Percentiles rank a stretch among this genome's conserved stretches.
Conservation (phyloP, 306 rosid species). For the Mimosa bimucronata region DNA sequence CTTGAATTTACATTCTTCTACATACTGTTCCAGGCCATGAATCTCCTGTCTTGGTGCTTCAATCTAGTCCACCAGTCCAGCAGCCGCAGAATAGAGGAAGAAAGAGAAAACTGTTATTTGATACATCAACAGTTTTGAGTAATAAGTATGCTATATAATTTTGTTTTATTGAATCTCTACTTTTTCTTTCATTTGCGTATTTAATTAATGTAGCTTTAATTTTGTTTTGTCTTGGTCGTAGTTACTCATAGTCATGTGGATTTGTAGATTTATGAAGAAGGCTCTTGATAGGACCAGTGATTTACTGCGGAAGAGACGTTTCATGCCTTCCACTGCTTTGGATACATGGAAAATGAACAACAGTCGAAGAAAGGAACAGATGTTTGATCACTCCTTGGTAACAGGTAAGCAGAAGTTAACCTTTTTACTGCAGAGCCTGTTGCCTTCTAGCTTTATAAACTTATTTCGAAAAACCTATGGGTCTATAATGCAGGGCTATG, state of each 20-base stretch:
- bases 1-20: conserved; percentile 12
- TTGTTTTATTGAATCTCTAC: conserved; percentile 25
- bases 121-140: conserved; percentile 67
- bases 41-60: conserved; percentile 39
- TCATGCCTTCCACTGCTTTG: conserved; percentile 55
- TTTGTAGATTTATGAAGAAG: conserved; percentile 67
- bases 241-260: conserved; percentile 36
- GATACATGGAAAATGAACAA: conserved; percentile 66
- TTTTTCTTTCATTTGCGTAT: conserved; percentile 33
- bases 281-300: conserved; percentile 56
- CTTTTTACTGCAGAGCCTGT: conserved; percentile 1
- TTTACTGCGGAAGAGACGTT: conserved; percentile 54
- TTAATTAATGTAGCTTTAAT: neutral
- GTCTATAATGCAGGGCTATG: conserved; percentile 60
- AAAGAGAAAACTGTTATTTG: conserved; percentile 74
- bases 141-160: conserved; percentile 58
- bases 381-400: conserved; percentile 61
- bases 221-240: conserved; percentile 10
- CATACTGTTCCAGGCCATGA: conserved; percentile 39
- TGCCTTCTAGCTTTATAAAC: conserved; percentile 6
- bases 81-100: conserved; percentile 63
- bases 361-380: conserved; percentile 54
- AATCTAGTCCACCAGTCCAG: conserved; percentile 55
- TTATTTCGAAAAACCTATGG: conserved; percentile 13
- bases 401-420: conserved; percentile 49